Conservation (phyloP, 495 filamentous ascomycete species). For the Sabuloglossum arenarium region DNA sequence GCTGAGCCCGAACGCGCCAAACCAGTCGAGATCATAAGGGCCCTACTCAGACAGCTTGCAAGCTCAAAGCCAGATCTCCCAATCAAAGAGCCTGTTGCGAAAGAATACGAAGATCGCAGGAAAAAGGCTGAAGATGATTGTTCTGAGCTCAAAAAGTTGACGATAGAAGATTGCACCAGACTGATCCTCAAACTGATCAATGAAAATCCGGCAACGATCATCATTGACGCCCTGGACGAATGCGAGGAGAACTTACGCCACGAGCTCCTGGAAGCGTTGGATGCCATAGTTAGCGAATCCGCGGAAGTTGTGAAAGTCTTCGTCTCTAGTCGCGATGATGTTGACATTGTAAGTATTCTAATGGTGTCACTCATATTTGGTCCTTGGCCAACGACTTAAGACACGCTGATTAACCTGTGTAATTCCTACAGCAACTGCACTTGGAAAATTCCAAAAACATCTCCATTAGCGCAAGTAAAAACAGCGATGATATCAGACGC, state of each 20-base stretch:
- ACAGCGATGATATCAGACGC: too few relatives aligned
- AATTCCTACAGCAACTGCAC: too few relatives aligned
- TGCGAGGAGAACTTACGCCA: constrained; percentile 15
- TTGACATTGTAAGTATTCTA: constrained; percentile 22
- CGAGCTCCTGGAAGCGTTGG: constrained; percentile 16
- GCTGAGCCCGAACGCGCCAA: too few relatives aligned
- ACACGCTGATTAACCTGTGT: too few relatives aligned
- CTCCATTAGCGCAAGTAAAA: too few relatives aligned
- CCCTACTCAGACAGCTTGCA: too few relatives aligned
- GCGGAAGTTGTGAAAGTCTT: constrained; percentile 19
- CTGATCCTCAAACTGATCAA: constrained; percentile 3
- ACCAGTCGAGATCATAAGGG: too few relatives aligned
- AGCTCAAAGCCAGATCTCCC: neutral
- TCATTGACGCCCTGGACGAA: constrained; percentile 29
- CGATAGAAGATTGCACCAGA: neutral
- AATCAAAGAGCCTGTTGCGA: neutral
- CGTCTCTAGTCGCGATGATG: constrained; percentile 19
- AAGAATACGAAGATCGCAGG: neutral
- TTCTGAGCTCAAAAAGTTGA: neutral
- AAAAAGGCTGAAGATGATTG: neutral
- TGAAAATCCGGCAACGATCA: constrained; percentile 14
- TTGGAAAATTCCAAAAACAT: too few relatives aligned
- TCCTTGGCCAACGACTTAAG: too few relatives aligned
- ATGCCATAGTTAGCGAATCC: constrained; percentile 13
- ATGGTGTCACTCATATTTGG: too few relatives aligned